phyloP scores from a whole-genome alignment of 2,329 filamentous ascomycete genomes.

The Lachnellula occidentalis region DNA sequence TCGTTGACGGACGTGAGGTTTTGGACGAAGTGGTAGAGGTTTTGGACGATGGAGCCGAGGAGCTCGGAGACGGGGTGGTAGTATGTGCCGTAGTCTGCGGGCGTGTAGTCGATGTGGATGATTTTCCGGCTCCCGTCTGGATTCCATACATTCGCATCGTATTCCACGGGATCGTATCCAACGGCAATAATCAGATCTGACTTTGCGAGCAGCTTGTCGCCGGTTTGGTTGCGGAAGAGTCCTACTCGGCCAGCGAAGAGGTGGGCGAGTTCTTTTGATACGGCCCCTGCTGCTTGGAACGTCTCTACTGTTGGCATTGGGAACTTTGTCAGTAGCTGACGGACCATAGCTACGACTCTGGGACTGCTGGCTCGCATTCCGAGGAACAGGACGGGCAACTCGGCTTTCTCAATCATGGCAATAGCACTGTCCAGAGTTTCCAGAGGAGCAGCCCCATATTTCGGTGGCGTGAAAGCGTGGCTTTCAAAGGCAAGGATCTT shows the following conservation, averaged over 20 bases:
- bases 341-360: slow-evolving; percentile 37
- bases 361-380: slow-evolving; percentile 39
- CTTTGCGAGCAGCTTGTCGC: slow-evolving; percentile 39
- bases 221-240: slow-evolving; percentile 44
- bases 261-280: slow-evolving; percentile 38
- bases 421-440: too few species aligned
- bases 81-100: slow-evolving; percentile 25
- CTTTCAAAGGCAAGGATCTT: slow-evolving; percentile 34
- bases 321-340: slow-evolving; percentile 36
- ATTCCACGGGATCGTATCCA: slow-evolving; percentile 44
- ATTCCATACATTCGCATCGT: slow-evolving; percentile 43
- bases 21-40: slow-evolving; percentile 3
- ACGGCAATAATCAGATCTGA: slow-evolving; percentile 41
- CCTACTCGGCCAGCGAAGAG: slow-evolving; percentile 44
- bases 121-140: slow-evolving; percentile 34
- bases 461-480: slow-evolving; percentile 36
- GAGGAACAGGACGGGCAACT: slow-evolving; percentile 40
- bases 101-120: slow-evolving; percentile 41
- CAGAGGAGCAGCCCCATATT: slow-evolving; percentile 34
- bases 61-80: slow-evolving; percentile 16
- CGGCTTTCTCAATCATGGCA: slow-evolving; percentile 30
- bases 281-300: slow-evolving; percentile 44
- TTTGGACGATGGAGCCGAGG: slow-evolving; percentile 11
- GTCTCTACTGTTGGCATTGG: slow-evolving; percentile 44
- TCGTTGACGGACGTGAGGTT: slow-evolving; percentile 2